These are phyloP conservation scores for Pestalotiopsis sp. DNA, from an alignment of 2,329 filamentous ascomycete species.

Conservation along the genomic window DNA sequence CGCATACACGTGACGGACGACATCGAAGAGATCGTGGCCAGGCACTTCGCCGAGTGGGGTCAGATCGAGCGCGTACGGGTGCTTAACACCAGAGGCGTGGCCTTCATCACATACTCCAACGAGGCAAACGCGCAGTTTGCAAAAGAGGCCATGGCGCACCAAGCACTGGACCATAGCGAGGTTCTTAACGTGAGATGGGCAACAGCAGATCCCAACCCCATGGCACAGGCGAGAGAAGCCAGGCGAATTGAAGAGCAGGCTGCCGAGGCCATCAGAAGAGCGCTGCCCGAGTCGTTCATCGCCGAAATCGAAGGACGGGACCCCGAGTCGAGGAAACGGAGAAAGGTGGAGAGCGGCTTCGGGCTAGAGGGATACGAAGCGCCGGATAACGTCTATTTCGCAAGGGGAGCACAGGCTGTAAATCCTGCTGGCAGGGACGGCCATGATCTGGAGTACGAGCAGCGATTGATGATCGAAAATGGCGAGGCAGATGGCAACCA, in stretches of 20 bases:
- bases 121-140: constrained; percentile 88
- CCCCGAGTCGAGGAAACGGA: constrained; percentile 81
- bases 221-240: constrained; percentile 90
- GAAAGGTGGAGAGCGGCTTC: constrained; percentile 88
- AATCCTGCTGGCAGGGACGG: constrained; percentile 62
- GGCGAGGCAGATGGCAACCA: constrained; percentile 51
- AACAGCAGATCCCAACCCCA: constrained; percentile 92
- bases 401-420: constrained; percentile 71
- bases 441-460: constrained; percentile 66
- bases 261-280: constrained; percentile 86
- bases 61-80: constrained; percentile 87
- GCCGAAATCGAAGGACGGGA: constrained; percentile 93
- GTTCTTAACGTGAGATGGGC: constrained; percentile 97
- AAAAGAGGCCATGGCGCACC: constrained; percentile 94
- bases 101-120: constrained; percentile 92
- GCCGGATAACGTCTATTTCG: constrained; percentile 92
- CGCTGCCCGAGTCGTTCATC: constrained; percentile 86
- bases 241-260: constrained; percentile 92
- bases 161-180: constrained; percentile 88
- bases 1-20: constrained; percentile 95
- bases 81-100: constrained; percentile 85
- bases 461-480: constrained; percentile 60
- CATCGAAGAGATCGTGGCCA: constrained; percentile 92
- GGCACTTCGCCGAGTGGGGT: constrained; percentile 97
- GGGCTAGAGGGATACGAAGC: constrained; percentile 91